phyloP scores from a whole-genome alignment of 805 yeast species.

The Lipomyces spencermartinsiae region DNA sequence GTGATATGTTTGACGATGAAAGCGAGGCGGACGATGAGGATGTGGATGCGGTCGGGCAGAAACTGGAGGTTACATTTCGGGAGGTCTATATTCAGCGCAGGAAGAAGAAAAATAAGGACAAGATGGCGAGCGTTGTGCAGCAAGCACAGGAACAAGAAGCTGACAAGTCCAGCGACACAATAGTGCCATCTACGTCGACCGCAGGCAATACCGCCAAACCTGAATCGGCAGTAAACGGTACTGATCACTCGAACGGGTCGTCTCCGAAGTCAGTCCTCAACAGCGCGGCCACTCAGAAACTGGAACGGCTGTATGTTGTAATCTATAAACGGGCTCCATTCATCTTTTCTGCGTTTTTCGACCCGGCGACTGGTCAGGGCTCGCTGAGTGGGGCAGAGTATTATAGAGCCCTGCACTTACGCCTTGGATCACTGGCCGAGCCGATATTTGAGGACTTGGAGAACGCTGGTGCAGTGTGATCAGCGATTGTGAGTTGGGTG shows the following conservation, averaged over 20 bases:
- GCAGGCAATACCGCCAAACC: neutral
- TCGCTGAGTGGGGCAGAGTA: slow-evolving; percentile 21
- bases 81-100: slow-evolving; percentile 25
- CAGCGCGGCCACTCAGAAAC: slow-evolving; percentile 6
- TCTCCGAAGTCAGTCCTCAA: slow-evolving; percentile 1
- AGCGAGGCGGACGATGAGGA: slow-evolving; percentile 26
- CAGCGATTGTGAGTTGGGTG: neutral
- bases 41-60: slow-evolving; percentile 2
- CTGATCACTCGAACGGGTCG: slow-evolving; percentile 6
- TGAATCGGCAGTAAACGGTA: neutral
- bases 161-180: neutral
- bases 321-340: slow-evolving; percentile 38
- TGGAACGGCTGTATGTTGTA: slow-evolving; percentile 24
- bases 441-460: slow-evolving; percentile 36
- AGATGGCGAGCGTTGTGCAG: slow-evolving; percentile 1
- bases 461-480: neutral
- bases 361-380: slow-evolving; percentile 18
- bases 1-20: slow-evolving; percentile 30
- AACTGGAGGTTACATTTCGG: slow-evolving; percentile 20
- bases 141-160: neutral
- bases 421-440: slow-evolving; percentile 35
- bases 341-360: slow-evolving; percentile 35
- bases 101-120: slow-evolving; percentile 17
- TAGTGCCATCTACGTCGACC: neutral
- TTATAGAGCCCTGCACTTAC: slow-evolving; percentile 28